Conservation (phyloP, 495 filamentous ascomycete genomes). For the Trichocladium antarcticum region DNA sequence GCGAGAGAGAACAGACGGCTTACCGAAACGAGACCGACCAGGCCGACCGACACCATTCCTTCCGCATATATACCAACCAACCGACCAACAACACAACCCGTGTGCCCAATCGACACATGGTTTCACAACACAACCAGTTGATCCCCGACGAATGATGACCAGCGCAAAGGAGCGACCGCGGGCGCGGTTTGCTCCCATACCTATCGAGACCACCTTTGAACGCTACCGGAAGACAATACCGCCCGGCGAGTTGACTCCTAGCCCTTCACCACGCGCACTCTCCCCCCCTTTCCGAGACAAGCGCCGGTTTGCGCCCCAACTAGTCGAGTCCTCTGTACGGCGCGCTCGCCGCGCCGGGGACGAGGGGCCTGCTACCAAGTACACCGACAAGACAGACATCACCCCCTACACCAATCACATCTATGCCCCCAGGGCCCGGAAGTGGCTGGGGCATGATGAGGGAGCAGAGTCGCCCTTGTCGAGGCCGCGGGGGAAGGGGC, state of each 20-base stretch:
- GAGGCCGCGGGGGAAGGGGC: slow-evolving; percentile 15
- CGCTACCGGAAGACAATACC: slow-evolving; percentile 37
- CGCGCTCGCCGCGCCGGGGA: slow-evolving; percentile 45
- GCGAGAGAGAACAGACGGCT: neutral
- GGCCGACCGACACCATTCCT: neutral
- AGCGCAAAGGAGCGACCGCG: slow-evolving; percentile 24
- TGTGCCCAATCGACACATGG: neutral
- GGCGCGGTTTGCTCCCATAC: slow-evolving; percentile 46
- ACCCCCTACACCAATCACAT: slow-evolving; percentile 49
- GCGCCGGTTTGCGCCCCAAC: slow-evolving; percentile 50
- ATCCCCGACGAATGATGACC: no score
- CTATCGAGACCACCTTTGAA: slow-evolving; percentile 50
- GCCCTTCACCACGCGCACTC: slow-evolving; percentile 37
- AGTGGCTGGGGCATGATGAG: slow-evolving; percentile 23
- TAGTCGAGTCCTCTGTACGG: slow-evolving; percentile 53
- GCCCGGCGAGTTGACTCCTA: slow-evolving; percentile 40
- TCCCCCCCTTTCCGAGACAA: slow-evolving; percentile 26
- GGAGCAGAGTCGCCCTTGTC: slow-evolving; percentile 14
- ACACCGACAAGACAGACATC: slow-evolving; percentile 47
- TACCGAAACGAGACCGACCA: slow-evolving; percentile 1
- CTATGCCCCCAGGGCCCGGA: slow-evolving; percentile 36
- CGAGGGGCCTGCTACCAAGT: slow-evolving; percentile 39
- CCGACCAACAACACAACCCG: neutral
- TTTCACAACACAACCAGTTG: slow-evolving; percentile 4
- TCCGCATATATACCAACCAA: neutral